Evolutionary conservation across 371 early-diverging fungal genomes (phyloP), one percentile per base, ranked within the genome.

Genomic region (Saksenaea oblongispora): DNA sequence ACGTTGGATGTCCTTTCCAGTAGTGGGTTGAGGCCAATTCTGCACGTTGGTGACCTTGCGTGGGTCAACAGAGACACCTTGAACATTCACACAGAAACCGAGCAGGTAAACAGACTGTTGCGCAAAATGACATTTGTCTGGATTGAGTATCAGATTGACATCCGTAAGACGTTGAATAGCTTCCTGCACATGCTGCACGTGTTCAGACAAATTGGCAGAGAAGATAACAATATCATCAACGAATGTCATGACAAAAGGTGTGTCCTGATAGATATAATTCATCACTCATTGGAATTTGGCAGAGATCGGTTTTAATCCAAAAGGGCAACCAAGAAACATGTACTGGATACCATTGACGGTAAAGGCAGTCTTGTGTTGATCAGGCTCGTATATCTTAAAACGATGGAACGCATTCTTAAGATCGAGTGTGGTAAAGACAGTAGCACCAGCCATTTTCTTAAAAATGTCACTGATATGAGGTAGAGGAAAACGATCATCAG

Each of bases 211-310:
- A 7, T 3, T 28, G 2, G 11, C 26, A 17, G 63, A 63, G 17
- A 42, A 57, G 7, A 63, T 39, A 15, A 57, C 36, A 17, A 57
- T n/a, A n/a, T n/a, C n/a, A n/a, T n/a, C n/a, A n/a, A n/a, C n/a
- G n/a, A n/a, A n/a, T n/a, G n/a, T n/a, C 2, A 15, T 37, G 10
- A 37, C 37, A 37, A 13, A 37, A 2, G 37, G 37, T 37, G 15
- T 13, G 5, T 54, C 22, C 4, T 56, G 0, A 18, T 58, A 59
- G 8, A 67, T 27, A 28, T n/a, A 53, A 3, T n/a, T 13, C 65
- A 70, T 70, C 0, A 63, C 69, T 8, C 67, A 15, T 51, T 70
- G 71, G 39, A 69, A 75, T 1, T 67, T 34, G 0, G 70, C 60
- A 0, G 69, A 70, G 0, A 80, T n/a, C 0, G 55, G 63, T 55